These are phyloP conservation scores for Pythium periplocum DNA, from an alignment of 352 stramenopile genomes.

Conservation along the genomic window DNA sequence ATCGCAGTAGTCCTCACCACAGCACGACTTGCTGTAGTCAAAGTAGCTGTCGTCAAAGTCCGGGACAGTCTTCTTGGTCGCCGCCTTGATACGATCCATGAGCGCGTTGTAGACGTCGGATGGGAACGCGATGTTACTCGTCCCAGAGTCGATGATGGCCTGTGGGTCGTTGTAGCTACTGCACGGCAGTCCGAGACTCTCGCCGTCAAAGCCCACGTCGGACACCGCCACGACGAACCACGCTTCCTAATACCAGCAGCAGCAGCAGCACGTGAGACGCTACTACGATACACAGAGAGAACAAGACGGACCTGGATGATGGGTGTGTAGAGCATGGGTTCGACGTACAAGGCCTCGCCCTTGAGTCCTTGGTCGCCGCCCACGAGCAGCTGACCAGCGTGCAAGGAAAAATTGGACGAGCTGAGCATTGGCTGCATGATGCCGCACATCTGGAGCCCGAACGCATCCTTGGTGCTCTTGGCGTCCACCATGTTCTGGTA, in stretches of 20 bases:
- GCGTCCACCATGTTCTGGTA: slow-evolving; percentile 47
- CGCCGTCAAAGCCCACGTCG: slow-evolving; percentile 59
- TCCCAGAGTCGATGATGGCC: slow-evolving; percentile 78
- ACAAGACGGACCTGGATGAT: slow-evolving; percentile 41
- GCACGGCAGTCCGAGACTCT: slow-evolving; percentile 56
- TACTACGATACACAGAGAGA: not conserved
- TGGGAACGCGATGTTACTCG: slow-evolving; percentile 77
- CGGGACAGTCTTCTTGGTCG: slow-evolving; percentile 49
- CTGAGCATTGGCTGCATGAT: slow-evolving; percentile 66
- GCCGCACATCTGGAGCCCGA: slow-evolving; percentile 73
- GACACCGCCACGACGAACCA: slow-evolving; percentile 81
- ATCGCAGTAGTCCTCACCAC: slow-evolving; percentile 63
- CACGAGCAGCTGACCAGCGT: slow-evolving; percentile 59
- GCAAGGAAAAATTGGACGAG: slow-evolving; percentile 38
- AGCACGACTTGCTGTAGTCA: slow-evolving; percentile 62
- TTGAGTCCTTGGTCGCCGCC: slow-evolving; percentile 52
- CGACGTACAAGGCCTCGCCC: slow-evolving; percentile 53
- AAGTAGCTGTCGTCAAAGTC: slow-evolving; percentile 71
- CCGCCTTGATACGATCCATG: slow-evolving; percentile 56
- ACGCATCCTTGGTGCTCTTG: slow-evolving; percentile 39
- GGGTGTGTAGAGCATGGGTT: slow-evolving; percentile 73
- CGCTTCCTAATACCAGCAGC: slow-evolving; percentile 36
- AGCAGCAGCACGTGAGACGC: not conserved
- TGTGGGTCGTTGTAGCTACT: slow-evolving; percentile 65
- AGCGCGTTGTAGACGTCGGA: slow-evolving; percentile 71